Conservation (phyloP, 2,329 filamentous ascomycete genomes). For the Myriangium duriaei region DNA sequence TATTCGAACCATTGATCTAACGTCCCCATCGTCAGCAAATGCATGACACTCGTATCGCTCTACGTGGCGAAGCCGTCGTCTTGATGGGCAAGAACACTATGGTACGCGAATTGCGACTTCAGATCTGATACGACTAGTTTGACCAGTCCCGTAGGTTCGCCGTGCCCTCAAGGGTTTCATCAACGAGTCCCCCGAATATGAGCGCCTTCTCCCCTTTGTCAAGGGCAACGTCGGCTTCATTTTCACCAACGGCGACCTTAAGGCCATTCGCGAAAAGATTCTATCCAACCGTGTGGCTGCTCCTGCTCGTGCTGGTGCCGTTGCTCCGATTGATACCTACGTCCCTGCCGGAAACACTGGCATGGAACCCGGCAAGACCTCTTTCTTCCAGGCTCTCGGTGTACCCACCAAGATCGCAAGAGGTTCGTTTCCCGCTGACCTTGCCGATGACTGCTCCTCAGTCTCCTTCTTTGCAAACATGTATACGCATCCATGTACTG, state of each 20-base stretch:
- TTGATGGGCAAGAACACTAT: constrained; percentile 99
- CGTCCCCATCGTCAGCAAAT: no score
- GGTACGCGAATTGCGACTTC: constrained; percentile 42
- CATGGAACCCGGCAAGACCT: constrained; percentile 99
- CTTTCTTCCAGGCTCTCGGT: constrained; percentile 99
- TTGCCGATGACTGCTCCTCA: no score
- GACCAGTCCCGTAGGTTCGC: constrained; percentile 51
- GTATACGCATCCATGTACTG: no score
- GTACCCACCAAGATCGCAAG: constrained; percentile 99
- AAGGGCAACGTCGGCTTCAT: constrained; percentile 98
- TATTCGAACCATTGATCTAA: no score
- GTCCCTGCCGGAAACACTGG: constrained; percentile 97
- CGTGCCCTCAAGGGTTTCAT: constrained; percentile 96
- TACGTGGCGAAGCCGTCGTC: constrained; percentile 85
- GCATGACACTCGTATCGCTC: constrained; percentile 95
- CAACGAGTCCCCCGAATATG: constrained; percentile 84
- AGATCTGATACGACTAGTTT: constrained; percentile 5
- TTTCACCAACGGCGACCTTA: constrained; percentile 97
- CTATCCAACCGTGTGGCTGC: constrained; percentile 94
- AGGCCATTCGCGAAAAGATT: constrained; percentile 85
- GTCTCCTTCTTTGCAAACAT: no score
- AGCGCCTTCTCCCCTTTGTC: constrained; percentile 91
- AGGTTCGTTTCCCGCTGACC: no score
- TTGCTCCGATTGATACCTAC: constrained; percentile 88
- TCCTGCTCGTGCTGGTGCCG: constrained; percentile 91